Base-by-base conservation (phyloP, 1,139 yeast species). In the Protomyces lactucae-debilis region DNA sequence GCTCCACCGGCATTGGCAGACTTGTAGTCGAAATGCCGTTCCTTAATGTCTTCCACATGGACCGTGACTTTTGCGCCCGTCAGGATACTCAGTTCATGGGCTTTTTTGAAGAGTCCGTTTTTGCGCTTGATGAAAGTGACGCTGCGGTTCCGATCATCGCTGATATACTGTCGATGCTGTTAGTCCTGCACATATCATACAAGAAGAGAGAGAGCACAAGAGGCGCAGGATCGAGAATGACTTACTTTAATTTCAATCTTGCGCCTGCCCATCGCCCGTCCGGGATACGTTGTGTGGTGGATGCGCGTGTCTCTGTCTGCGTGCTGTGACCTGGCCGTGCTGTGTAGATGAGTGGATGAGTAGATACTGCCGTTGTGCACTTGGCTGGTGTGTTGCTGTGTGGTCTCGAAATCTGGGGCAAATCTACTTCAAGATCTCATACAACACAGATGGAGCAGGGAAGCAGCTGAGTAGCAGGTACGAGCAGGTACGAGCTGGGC, bases 21-120 rank as follows among this genome's bases (percentile, higher is more conserved):
- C 16, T 52, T 28, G 32, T 52, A 59, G 12, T 59, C 63, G 35
- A 59, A 59, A 12, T 52, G 63, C 18, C 63, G 63, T 23, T 59
- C 63, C 23, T 59, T 59, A 43, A 59, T 39, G 32, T 59, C 63
- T 40, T 59, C 63, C 36, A 93, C 90, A 25, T 93, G 85, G 39
- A 93, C 95, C 1, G 98, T 93, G 61, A 93, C 81, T 73, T 93
- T 98, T 10, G 91, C 96, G 69, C 90, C 95, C 74, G 99, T 92
- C 63, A 93, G 80, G 23, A 92, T 93, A 0, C 97, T 86, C 67
- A 93, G 80, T 76, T 93, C 99, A 73, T 92, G 95, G 0, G 99
- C 99, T 75, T 93, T 93, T 74, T 93, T 93, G 79, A 93, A 92
- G 57, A 93, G 79, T 0, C 99, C 99, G 0, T 96, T 95, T 75